Base-by-base conservation (phyloP, 768 basidiomycete species). In the Mycena leptocephala region DNA sequence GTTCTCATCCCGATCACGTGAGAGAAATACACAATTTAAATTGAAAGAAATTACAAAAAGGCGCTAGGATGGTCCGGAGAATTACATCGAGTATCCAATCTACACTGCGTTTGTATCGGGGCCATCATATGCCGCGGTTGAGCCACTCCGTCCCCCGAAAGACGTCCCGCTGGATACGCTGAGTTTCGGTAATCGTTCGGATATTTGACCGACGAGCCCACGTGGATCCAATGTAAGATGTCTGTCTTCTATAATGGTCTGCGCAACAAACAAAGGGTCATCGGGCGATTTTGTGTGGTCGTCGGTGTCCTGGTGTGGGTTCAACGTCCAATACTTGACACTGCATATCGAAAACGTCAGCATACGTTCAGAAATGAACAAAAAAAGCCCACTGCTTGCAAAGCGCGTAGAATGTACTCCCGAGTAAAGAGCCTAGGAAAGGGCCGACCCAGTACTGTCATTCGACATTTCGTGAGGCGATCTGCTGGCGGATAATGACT, bases 381-480 rank as follows among this genome's bases (percentile, higher is more conserved):
- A 2, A 28, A 20, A 43, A 37, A 64, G 55, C 85, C 76, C 68
- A 85, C 87, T 85, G 84, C 81, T 94, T 94, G 73, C 94, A 87
- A 24, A 88, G 75, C 39, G 87, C 81, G 80, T 94, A 95, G 78
- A 95, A 88, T 8, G 80, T 87, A 20, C 90, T 86, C 37, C 85
- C 93, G 11, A 95, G 86, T 13, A 95, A 81, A 7, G 92, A 88
- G 35, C 95, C 94, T 26, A 95, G 86, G 68, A 89, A 89, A 0
- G 94, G 94, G 46, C 95, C 94, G 11, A 94, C 83, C 93, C 93
- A 94, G 79, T 93, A 93, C 92, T 94, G 37, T 59, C 24, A 39
- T 78, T 26, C 35, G 46, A 64, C 70, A 72, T 74, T 74, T 62
- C 28, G 33, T 59, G 48, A 30, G 32, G 14, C 43, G n/a, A 73